These are phyloP conservation scores for Pleurostoma richardsiae DNA, from an alignment of 2,329 filamentous ascomycete genomes.

Conservation along the genomic window DNA sequence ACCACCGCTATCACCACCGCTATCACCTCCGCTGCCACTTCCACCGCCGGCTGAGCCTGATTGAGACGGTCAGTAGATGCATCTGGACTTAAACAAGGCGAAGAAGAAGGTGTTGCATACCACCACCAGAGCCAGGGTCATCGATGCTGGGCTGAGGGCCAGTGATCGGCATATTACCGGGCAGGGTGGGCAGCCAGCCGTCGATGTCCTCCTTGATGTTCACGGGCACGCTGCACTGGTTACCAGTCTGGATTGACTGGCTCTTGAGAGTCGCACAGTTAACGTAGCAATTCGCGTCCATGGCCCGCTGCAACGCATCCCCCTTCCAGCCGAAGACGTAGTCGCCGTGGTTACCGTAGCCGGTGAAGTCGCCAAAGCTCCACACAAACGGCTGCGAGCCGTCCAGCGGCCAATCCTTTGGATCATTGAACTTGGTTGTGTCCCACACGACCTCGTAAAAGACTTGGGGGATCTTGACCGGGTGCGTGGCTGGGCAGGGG, in stretches of 20 bases:
- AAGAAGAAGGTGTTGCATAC: too few relatives aligned
- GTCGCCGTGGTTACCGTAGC: constrained; percentile 26
- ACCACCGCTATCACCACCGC: too few relatives aligned
- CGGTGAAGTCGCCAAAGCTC: constrained; percentile 22
- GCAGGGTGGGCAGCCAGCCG: background rate
- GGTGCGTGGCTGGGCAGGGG: constrained; percentile 16
- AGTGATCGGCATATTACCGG: background rate
- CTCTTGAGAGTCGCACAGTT: background rate
- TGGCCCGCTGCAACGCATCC: constrained; percentile 19
- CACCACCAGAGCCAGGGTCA: too few relatives aligned
- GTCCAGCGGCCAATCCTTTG: constrained; percentile 18
- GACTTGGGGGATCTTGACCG: constrained; percentile 17
- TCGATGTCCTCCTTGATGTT: background rate
- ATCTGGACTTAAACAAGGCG: too few relatives aligned
- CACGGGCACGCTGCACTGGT: background rate
- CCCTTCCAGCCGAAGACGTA: constrained; percentile 24
- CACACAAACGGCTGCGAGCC: constrained; percentile 22
- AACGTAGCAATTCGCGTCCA: constrained; percentile 12
- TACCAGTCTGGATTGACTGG: background rate
- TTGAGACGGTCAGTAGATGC: too few relatives aligned
- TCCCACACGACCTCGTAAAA: constrained; percentile 19
- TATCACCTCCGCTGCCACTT: too few relatives aligned
- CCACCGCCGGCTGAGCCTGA: too few relatives aligned
- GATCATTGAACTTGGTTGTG: constrained; percentile 22
- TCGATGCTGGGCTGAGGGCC: too few relatives aligned